Evolutionary conservation across 495 filamentous ascomycete species (phyloP), one percentile per base, ranked within the genome.

Genomic region (Neurospora tetraspora): DNA sequence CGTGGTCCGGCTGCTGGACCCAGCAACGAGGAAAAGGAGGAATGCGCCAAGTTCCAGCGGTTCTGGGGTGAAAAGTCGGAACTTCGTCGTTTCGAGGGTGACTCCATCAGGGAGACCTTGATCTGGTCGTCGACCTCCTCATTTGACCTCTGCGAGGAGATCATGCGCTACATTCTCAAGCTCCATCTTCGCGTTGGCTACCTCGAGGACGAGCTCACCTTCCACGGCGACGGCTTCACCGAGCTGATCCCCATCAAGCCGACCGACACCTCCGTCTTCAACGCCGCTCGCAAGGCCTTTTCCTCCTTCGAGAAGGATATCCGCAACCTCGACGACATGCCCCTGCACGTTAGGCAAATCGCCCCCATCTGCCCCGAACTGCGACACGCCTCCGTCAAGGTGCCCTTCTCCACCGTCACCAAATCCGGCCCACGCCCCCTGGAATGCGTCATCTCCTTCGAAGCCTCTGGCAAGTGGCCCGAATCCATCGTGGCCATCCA

Each of bases 381-480:
- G 10, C 89, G 95, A 68, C 94, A 91, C 75, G 82, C 94, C 5
- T 92, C 92, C 0, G 80, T 91, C 70, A 83, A 83, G 37, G 78
- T 78, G 27, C 89, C 88, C 10, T 74, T 78, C 20, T 76, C 87
- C 39, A 80, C 78, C 16, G 75, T 79, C 16, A 75, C 78, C 36
- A 83, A 82, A 68, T 82, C 80, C 1, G 74, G 78, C 4, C 76
- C 77, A 1, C 78, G 73, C 0, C 84, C 84, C 1, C 78, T 86
- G 76, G 90, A 95, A 71, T 84, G 94, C 70, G 85, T 92, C 42
- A 85, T 99, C 34, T 94, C 95, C 74, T 98, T 99, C 76, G 96
- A 99, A 82, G 93, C 92, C 39, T 98, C 96, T 5, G 89, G 88
- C 11, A 91, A 94, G 71, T 99, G 96, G 96, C 96, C 96, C 0